phyloP scores from a whole-genome alignment of 352 stramenopile species.

The Phytophthora chlamydospora region DNA sequence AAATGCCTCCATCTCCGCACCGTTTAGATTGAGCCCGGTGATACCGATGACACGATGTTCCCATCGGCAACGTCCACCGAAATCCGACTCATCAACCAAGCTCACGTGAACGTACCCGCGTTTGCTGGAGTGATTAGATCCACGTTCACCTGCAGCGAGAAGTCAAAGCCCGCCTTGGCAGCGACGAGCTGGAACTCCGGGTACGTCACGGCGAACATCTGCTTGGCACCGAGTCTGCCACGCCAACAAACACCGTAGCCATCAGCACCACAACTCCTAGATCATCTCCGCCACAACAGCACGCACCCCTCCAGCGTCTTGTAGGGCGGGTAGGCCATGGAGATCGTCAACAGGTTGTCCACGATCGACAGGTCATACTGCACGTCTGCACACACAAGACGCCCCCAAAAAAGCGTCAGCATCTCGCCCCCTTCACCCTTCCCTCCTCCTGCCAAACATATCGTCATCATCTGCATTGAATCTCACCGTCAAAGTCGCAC shows the following conservation, averaged over 20 bases:
- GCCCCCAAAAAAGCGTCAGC: slow-evolving; percentile 10
- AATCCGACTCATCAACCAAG: background rate
- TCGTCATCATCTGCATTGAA: background rate
- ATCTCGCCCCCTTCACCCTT: background rate
- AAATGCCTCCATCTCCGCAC: background rate
- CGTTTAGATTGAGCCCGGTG: too few species aligned
- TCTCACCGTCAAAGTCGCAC: slow-evolving; percentile 86
- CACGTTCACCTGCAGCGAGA: slow-evolving; percentile 80
- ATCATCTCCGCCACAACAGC: background rate
- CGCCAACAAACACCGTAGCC: background rate
- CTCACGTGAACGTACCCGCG: slow-evolving; percentile 43
- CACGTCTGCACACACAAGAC: slow-evolving; percentile 53
- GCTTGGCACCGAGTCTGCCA: slow-evolving; percentile 61
- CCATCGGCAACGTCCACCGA: too few species aligned
- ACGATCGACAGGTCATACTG: slow-evolving; percentile 86
- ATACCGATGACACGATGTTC: too few species aligned
- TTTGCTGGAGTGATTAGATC: slow-evolving; percentile 76
- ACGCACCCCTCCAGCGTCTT: slow-evolving; percentile 67
- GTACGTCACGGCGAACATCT: slow-evolving; percentile 80
- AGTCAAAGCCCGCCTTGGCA: slow-evolving; percentile 79
- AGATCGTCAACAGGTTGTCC: slow-evolving; percentile 69
- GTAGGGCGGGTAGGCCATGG: slow-evolving; percentile 80
- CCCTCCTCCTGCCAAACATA: background rate
- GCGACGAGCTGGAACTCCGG: slow-evolving; percentile 72
- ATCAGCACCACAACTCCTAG: slow-evolving; percentile 5